Percentiles rank a stretch among this genome's conserved stretches.
Evolutionary conservation across 371 early-diverging fungal genomes (phyloP).

Genomic region (Apophysomyces sp.): DNA sequence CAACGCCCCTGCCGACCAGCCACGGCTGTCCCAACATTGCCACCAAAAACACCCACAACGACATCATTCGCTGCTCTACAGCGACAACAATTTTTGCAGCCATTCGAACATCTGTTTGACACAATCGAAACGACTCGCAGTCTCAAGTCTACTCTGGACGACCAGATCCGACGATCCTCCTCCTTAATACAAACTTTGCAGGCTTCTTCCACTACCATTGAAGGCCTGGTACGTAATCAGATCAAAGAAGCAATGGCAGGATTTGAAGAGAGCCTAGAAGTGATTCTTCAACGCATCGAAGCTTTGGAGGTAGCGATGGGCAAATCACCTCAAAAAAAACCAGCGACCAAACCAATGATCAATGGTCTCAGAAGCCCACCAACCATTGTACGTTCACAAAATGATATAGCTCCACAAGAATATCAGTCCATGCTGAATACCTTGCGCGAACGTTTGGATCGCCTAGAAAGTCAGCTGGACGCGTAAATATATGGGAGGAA

Average conservation of each 20-base stretch:
- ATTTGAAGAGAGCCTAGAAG: conserved; percentile 21
- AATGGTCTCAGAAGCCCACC: conserved; percentile 14
- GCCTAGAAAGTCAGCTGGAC: conserved; percentile 1
- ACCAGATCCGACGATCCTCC: conserved; percentile 74
- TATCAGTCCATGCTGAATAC: not conserved
- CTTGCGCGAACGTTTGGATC: not conserved
- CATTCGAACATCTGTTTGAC: conserved; percentile 60
- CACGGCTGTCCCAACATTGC: conserved; percentile 17
- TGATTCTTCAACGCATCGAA: conserved; percentile 1
- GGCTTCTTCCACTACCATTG: conserved; percentile 72
- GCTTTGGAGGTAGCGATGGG: conserved; percentile 2
- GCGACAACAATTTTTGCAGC: conserved; percentile 51
- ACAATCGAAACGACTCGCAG: conserved; percentile 57
- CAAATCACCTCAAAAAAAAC: not conserved
- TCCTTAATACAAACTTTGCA: conserved; percentile 76
- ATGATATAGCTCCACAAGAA: conserved; percentile 17
- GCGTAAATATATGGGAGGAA: not conserved
- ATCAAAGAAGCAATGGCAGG: conserved; percentile 64
- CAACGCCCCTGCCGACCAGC: conserved; percentile 7
- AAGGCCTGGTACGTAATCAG: conserved; percentile 72
- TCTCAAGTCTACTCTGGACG: conserved; percentile 66
- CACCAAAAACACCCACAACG: conserved; percentile 28
- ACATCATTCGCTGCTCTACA: conserved; percentile 32
- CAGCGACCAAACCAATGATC: not conserved
- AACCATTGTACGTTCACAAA: conserved; percentile 28